Conservation (phyloP, 768 basidiomycete genomes). For the Strobilomyces dryophilus region DNA sequence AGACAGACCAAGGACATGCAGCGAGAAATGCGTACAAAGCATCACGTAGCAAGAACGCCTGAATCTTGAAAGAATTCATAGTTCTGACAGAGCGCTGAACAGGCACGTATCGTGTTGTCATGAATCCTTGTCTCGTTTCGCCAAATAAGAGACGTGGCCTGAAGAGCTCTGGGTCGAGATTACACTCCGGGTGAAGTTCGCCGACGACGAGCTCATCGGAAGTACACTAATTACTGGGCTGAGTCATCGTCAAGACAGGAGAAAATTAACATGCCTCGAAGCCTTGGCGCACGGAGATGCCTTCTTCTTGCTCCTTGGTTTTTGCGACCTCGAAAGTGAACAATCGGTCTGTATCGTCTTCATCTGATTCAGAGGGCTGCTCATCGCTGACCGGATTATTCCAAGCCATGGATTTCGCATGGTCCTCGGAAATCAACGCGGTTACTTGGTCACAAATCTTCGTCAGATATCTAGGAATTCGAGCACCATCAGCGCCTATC, state of each 20-base stretch:
- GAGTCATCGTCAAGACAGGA: not conserved
- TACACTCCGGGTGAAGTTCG: slow-evolving; percentile 19
- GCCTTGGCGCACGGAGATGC: slow-evolving; percentile 39
- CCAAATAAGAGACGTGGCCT: slow-evolving; percentile 35
- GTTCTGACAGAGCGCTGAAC: slow-evolving; percentile 8
- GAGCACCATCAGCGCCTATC: not conserved
- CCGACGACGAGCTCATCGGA: slow-evolving; percentile 17
- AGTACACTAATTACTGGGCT: slow-evolving; percentile 3
- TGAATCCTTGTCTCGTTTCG: slow-evolving; percentile 41
- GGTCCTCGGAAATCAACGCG: slow-evolving; percentile 45
- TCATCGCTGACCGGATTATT: slow-evolving; percentile 28
- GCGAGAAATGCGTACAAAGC: slow-evolving; percentile 17
- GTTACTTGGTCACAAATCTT: slow-evolving; percentile 54
- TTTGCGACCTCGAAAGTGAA: slow-evolving; percentile 56
- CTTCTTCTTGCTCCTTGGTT: slow-evolving; percentile 54
- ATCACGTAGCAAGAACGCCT: slow-evolving; percentile 18
- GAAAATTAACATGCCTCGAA: slow-evolving; percentile 36
- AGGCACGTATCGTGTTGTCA: slow-evolving; percentile 30
- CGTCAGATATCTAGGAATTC: slow-evolving; percentile 45
- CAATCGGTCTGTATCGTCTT: slow-evolving; percentile 45
- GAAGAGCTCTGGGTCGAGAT: slow-evolving; percentile 19
- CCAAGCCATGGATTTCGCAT: slow-evolving; percentile 45
- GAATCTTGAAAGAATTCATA: slow-evolving; percentile 4
- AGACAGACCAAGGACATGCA: not conserved
- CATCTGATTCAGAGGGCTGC: slow-evolving; percentile 24